Evolutionary conservation across 164 flowering plant species (phyloP).

Genomic region (Liriodendron chinense): DNA sequence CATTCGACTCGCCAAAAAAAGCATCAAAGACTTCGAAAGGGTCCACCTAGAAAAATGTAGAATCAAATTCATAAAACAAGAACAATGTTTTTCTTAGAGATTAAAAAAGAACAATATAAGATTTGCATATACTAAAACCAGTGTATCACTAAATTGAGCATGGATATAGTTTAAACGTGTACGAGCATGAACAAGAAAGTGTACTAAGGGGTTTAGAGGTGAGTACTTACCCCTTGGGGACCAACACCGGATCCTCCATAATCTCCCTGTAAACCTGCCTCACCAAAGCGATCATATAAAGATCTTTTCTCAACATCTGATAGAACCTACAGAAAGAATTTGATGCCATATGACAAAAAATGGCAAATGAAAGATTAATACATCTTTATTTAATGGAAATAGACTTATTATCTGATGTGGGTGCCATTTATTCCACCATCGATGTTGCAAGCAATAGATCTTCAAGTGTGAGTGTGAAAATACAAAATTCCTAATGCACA

Average conservation of each 20-base stretch:
- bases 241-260: slow-evolving; percentile 41
- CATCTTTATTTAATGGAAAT: too few species aligned
- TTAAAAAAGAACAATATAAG: too few species aligned
- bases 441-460: too few species aligned
- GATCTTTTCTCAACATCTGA: slow-evolving; percentile 91
- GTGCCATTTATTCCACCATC: too few species aligned
- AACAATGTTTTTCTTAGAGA: too few species aligned
- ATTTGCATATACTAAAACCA: too few species aligned
- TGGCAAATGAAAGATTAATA: not conserved
- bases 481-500: not conserved
- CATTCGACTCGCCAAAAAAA: slow-evolving; percentile 69
- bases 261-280: slow-evolving; percentile 76
- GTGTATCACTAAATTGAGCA: too few species aligned
- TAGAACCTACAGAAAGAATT: slow-evolving; percentile 64
- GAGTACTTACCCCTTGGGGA: slow-evolving; percentile 57
- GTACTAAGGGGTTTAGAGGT: not conserved
- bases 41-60: slow-evolving; percentile 53
- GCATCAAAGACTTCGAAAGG: slow-evolving; percentile 81
- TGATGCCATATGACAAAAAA: slow-evolving; percentile 21
- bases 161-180: too few species aligned
- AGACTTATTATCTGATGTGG: too few species aligned
- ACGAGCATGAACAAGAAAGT: too few species aligned
- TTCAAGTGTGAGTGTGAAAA: too few species aligned
- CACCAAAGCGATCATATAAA: slow-evolving; percentile 92
- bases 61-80: slow-evolving; percentile 4